Percentiles rank a stretch among this genome's conserved stretches.
Evolutionary conservation across 179 eudicot species (phyloP).

Genomic region (Spergularia azorica): DNA sequence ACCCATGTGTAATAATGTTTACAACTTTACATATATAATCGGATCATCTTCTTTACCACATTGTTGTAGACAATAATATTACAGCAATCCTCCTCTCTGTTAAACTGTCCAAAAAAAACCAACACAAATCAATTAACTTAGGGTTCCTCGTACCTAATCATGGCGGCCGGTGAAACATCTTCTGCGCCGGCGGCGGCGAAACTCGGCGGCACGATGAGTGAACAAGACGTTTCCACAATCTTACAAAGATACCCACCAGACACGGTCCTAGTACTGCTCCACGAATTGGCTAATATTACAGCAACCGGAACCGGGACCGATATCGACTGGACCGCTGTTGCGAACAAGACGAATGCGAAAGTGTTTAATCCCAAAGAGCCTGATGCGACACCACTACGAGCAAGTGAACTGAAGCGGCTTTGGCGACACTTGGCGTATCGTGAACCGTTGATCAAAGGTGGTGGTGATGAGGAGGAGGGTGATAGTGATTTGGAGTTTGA

Average conservation of each 20-base stretch:
- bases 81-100: too few relatives aligned
- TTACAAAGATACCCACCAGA: background rate
- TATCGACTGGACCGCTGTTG: background rate
- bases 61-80: too few relatives aligned
- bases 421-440: conserved; percentile 19
- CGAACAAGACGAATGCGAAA: background rate
- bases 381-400: background rate
- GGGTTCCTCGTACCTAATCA: too few relatives aligned
- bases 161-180: too few relatives aligned
- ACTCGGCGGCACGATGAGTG: background rate
- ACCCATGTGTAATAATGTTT: too few relatives aligned
- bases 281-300: background rate
- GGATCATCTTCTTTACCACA: too few relatives aligned
- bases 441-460: background rate
- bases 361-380: background rate
- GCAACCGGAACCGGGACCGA: background rate
- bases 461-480: background rate
- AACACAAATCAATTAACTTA: too few relatives aligned
- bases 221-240: background rate
- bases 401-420: background rate
- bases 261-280: background rate
- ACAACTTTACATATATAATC: too few relatives aligned
- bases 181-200: too few relatives aligned
- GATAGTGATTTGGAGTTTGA: conserved; percentile 32
- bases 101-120: too few relatives aligned